Base-by-base conservation (phyloP, 148 eudicot genomes). In the Gaultheria prostrata region DNA sequence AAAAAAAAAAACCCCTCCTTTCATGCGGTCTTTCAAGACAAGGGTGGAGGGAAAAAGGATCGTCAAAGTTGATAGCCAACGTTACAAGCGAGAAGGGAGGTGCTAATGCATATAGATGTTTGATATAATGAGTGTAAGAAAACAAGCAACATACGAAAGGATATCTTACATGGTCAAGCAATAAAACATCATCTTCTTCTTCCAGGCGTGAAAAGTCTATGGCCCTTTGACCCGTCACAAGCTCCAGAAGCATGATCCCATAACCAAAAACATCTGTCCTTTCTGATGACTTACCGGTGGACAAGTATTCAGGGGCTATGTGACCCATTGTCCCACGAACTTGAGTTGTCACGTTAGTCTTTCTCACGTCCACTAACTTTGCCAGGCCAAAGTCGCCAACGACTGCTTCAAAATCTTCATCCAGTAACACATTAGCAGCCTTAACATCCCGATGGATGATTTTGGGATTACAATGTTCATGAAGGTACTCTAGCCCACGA, bases 291-390 rank as follows among this genome's bases (percentile, higher is more conserved):
- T 89, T 90, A 43, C 92, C 92, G 21, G 92, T 90, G 26, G 92
- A 90, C 86, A 90, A 80, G 82, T 90, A 90, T 83, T 90, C 92
- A 24, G 92, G 92, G 50, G 92, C 91, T 82, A 90, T 90, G 83
- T 90, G 92, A 82, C 92, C 92, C 92, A 90, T 90, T 17, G 93
- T 90, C 45, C 93, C 93, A 50, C 93, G 93, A 86, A 90, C 93
- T 85, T 90, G 91, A 54, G 93, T 90, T 20, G 93, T 90, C 50
- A 90, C 90, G 32, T 90, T 87, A 56, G 89, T 89, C 77, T 86
- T 89, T 80, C 88, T 90, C 50, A 90, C 93, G 79, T 90, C 93
- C 74, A 90, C 90, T 46, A 90, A 72, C 83, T 90, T 90, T 74
- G 93, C 93, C 77, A 90, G 80, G 67, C 93, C 93, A 86, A 90